Percentiles rank a stretch among this genome's conserved stretches.
Conservation (phyloP, 2,329 filamentous ascomycete species). For the Colletotrichum costaricense region DNA sequence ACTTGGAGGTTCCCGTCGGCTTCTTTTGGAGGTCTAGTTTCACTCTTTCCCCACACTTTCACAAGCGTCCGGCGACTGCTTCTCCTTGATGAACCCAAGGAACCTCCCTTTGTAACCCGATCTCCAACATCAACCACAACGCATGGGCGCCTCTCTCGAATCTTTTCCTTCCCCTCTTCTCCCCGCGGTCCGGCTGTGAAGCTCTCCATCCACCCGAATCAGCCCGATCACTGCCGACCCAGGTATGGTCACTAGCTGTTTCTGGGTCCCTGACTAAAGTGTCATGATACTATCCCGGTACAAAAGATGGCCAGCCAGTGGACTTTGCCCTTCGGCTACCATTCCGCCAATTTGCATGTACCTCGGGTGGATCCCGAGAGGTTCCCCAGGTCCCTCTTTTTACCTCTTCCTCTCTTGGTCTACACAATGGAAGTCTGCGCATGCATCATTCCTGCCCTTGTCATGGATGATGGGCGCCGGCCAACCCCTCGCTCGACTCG, state of each 20-base stretch:
- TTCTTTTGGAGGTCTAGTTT: conserved; percentile 12
- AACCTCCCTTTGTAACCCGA: conserved; percentile 12
- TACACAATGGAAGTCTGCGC: neutral
- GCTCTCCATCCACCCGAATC: conserved; percentile 47
- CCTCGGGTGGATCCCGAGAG: conserved; percentile 14
- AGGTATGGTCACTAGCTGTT: conserved; percentile 22
- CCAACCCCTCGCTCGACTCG: conserved; percentile 17
- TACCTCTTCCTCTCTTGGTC: conserved; percentile 17
- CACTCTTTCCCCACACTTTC: conserved; percentile 44
- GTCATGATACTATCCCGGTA: neutral
- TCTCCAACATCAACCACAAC: conserved; percentile 24
- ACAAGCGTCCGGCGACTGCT: conserved; percentile 38
- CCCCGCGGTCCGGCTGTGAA: conserved; percentile 34
- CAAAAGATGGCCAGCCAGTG: neutral
- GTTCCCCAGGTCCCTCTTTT: conserved; percentile 20
- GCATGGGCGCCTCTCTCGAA: conserved; percentile 10
- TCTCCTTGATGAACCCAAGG: conserved; percentile 5
- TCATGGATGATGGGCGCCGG: conserved; percentile 30
- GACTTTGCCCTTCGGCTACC: conserved; percentile 8
- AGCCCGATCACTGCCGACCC: conserved; percentile 48
- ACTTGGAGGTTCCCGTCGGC: neutral
- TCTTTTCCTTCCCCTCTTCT: conserved; percentile 6
- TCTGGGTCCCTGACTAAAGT: conserved; percentile 2
- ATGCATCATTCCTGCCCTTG: conserved; percentile 33
- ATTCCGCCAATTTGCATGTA: conserved; percentile 7